Evolutionary conservation across 352 stramenopile genomes (phyloP), one percentile per base, ranked within the genome.

Genomic region (Phytophthora gonapodyides): DNA sequence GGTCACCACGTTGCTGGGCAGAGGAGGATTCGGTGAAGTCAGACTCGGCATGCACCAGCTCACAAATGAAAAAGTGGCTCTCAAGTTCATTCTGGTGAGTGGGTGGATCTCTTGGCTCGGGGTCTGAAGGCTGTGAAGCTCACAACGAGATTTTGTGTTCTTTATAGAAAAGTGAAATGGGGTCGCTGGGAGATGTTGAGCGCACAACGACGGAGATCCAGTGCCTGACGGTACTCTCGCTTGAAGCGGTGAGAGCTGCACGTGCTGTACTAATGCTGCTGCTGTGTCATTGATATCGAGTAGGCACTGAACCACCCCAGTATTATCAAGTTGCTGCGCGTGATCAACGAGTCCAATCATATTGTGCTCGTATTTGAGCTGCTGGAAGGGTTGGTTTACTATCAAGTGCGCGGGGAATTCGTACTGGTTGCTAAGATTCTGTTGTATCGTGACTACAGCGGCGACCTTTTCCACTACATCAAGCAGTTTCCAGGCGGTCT

Each of bases 331-430:
- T 68, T 96, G 15, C 63, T 92, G 30, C 82, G 82, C n/a, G 82
- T 92, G 45, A 87, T 95, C 59, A 93, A 95, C 64, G 79, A 91
- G 53, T 65, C 82, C 12, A 89, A 93, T 57, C 86, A 95, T 67
- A 84, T 95, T 44, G 85, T 95, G 38, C 76, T 96, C 19, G 82
- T 94, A 10, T 92, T 96, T 54, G 86, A 96, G 55, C 64, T 96
- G 31, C 67, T 93, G 11, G 88, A 94, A 75, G 88, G 88, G 82
- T 50, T 31, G 3, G 15, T 30, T 45, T 36, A 16, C n/a, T 45
- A 7, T 12, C 10, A 46, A 27, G 24, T 27, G 24, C 24, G 4
- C 4, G 24, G 24, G 24, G 24, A 27, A 27, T 27, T 27, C 1
- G 8, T 53, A 36, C 3, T 58, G 12, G 33, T 34, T 59, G 37